Evolutionary conservation across 352 stramenopile species (phyloP).

Genomic region (Phytophthora pluvialis): DNA sequence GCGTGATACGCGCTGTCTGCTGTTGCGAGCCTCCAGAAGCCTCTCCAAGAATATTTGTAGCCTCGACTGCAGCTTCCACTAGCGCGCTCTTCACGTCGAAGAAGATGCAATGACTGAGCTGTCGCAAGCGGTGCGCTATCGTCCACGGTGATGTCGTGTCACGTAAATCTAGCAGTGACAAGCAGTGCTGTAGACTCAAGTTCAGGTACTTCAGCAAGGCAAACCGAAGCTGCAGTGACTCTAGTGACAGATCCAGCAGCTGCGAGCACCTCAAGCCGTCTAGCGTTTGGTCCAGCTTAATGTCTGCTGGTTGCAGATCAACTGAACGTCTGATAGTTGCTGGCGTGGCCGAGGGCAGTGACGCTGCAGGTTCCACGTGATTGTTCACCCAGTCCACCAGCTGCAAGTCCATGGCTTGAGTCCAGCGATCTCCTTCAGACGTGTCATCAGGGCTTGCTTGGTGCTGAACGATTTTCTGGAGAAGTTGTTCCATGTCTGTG

Average conservation of each 20-base stretch:
- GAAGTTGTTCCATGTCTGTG: constrained; percentile 46
- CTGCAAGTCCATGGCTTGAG: constrained; percentile 77
- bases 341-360: constrained; percentile 22
- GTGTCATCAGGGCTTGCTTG: constrained; percentile 13
- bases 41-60: constrained; percentile 66
- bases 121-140: constrained; percentile 69
- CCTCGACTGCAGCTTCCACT: constrained; percentile 83
- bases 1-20: constrained; percentile 83
- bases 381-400: constrained; percentile 90
- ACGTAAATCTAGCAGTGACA: constrained; percentile 79
- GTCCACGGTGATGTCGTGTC: constrained; percentile 78
- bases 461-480: constrained; percentile 32
- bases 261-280: constrained; percentile 79
- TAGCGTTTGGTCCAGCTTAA: constrained; percentile 69
- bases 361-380: constrained; percentile 58
- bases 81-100: constrained; percentile 86
- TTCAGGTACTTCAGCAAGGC: constrained; percentile 88
- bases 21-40: constrained; percentile 54
- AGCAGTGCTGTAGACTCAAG: constrained; percentile 63
- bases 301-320: constrained; percentile 74
- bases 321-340: constrained; percentile 46
- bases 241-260: constrained; percentile 59
- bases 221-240: constrained; percentile 78
- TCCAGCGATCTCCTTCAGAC: constrained; percentile 44
- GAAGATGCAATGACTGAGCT: constrained; percentile 87